A percentile compares a stretch with the other conserved stretches of the same genome.
These are phyloP conservation scores for Mortierella sp. DNA, from an alignment of 371 early-diverging fungal species.

Conservation along the genomic window DNA sequence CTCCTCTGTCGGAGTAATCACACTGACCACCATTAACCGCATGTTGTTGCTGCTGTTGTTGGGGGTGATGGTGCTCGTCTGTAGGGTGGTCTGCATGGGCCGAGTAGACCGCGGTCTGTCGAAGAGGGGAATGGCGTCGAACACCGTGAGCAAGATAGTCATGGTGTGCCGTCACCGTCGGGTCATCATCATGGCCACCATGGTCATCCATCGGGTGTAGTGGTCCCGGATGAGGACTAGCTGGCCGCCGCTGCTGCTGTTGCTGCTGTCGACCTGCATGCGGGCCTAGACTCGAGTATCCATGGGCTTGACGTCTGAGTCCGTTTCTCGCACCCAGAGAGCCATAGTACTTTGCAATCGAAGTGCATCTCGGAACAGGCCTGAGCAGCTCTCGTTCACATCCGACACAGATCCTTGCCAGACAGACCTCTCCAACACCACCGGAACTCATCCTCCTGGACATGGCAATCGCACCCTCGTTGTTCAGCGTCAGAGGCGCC, in stretches of 20 bases:
- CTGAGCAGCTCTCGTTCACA: conserved; percentile 52
- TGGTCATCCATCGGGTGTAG: conserved; percentile 17
- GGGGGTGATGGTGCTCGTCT: not conserved
- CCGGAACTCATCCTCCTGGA: conserved; percentile 54
- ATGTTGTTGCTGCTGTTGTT: no score
- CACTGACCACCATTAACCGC: no score
- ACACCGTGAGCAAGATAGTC: conserved; percentile 28
- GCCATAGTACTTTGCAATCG: conserved; percentile 45
- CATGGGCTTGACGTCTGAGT: conserved; percentile 19
- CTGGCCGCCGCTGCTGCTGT: conserved; percentile 1
- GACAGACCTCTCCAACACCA: conserved; percentile 48
- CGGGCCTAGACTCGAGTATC: conserved; percentile 31
- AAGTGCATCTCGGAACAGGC: conserved; percentile 42
- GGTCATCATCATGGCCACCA: conserved; percentile 15
- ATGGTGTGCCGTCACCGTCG: conserved; percentile 9
- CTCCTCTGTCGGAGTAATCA: not conserved
- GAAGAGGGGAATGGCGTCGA: conserved; percentile 34
- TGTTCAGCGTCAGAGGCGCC: not conserved
- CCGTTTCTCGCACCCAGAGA: conserved; percentile 18
- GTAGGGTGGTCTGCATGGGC: not conserved
- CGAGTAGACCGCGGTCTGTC: conserved; percentile 18
- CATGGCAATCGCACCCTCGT: conserved; percentile 38
- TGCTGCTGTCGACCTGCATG: conserved; percentile 29
- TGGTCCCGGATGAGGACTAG: not conserved
- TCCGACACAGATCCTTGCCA: conserved; percentile 55